phyloP scores from a whole-genome alignment of 768 basidiomycete species.

The Russula virescens region DNA sequence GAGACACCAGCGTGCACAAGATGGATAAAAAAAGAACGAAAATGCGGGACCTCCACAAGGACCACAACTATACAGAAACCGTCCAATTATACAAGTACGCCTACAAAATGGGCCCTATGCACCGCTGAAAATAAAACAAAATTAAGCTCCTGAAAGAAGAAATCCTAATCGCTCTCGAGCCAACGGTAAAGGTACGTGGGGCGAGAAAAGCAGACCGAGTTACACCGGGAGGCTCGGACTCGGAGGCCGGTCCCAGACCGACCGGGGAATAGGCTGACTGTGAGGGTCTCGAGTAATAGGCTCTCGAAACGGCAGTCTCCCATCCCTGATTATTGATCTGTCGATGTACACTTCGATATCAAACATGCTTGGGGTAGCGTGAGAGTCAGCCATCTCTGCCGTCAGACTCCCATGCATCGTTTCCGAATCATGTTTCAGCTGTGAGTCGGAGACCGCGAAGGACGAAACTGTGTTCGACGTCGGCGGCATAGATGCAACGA shows the following conservation, averaged over 20 bases:
- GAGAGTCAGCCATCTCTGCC: neutral
- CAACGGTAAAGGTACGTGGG: too few relatives aligned
- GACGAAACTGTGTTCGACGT: neutral
- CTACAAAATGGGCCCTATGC: too few relatives aligned
- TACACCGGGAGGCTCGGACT: neutral
- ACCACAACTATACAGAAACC: too few relatives aligned
- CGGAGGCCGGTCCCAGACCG: neutral
- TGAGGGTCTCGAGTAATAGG: neutral
- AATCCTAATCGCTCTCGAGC: too few relatives aligned
- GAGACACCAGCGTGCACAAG: too few relatives aligned
- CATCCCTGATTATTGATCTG: neutral
- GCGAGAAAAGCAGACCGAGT: neutral
- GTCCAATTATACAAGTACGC: too few relatives aligned
- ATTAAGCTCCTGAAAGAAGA: too few relatives aligned
- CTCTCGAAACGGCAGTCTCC: neutral
- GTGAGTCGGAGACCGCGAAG: neutral
- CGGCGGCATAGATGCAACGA: neutral
- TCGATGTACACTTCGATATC: conserved; percentile 23
- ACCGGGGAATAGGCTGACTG: too few relatives aligned
- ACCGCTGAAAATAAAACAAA: too few relatives aligned
- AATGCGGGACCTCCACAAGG: too few relatives aligned
- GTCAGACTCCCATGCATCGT: neutral
- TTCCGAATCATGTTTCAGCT: too few relatives aligned
- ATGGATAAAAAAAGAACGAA: too few relatives aligned
- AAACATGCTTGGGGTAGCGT: conserved; percentile 3